phyloP scores from a whole-genome alignment of 2,329 filamentous ascomycete genomes.

The Alternaria gaisen region DNA sequence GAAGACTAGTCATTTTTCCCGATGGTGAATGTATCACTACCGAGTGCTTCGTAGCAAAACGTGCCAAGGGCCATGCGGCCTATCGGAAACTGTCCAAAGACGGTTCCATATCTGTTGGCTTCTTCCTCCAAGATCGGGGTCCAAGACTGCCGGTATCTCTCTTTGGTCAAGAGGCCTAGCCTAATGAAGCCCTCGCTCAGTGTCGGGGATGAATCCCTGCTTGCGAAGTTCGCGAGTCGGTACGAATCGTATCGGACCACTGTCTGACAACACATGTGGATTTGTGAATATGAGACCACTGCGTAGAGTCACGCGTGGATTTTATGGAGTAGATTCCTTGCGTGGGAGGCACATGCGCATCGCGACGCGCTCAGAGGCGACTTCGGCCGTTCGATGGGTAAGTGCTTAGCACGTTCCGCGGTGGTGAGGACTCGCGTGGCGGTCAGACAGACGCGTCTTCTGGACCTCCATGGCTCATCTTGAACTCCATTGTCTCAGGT shows the following conservation, averaged over 20 bases:
- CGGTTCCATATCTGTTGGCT: conserved; percentile 45
- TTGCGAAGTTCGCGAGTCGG: conserved; percentile 25
- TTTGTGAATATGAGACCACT: not conserved
- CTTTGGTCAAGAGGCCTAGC: conserved; percentile 27
- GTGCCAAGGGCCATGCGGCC: conserved; percentile 44
- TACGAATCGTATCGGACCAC: not conserved
- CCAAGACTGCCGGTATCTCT: conserved; percentile 32
- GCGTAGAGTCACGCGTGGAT: not conserved
- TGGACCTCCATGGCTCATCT: not conserved
- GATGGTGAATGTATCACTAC: too few relatives aligned
- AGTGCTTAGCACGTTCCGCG: not conserved
- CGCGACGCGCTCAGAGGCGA: not conserved
- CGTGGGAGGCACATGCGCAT: not conserved
- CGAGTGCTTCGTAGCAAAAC: conserved; percentile 42
- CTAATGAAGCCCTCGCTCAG: conserved; percentile 29
- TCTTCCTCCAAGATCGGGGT: conserved; percentile 38
- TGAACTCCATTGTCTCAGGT: conserved; percentile 2
- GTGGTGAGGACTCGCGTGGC: not conserved
- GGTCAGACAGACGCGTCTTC: not conserved
- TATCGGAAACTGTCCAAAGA: conserved; percentile 34
- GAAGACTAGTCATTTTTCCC: too few relatives aligned
- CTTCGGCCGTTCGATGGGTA: not conserved
- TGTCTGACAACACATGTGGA: not conserved
- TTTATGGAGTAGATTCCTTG: not conserved
- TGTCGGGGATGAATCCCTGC: conserved; percentile 43